Evolutionary conservation across 164 flowering plant species (phyloP), one percentile per base, ranked within the genome.

Genomic region (Vitis amurensis): DNA sequence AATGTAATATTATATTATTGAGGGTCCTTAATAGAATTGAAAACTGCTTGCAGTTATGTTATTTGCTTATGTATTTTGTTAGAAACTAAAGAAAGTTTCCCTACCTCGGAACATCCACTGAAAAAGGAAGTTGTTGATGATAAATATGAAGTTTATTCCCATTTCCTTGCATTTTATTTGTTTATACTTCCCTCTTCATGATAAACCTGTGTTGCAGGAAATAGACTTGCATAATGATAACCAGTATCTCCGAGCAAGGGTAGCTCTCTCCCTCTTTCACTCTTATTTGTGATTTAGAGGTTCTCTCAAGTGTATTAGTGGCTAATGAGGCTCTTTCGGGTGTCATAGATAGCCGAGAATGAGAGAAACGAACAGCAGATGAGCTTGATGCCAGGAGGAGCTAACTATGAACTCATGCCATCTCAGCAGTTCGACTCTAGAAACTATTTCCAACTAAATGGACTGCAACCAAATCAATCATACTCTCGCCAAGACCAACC

Each of bases 221-320:
- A 72, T 84, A 27, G 97, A 88, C 48, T 82, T 94, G 85, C 93
- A 90, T 67, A 88, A 92, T 75, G 86, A 84, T 65, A 94, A 92
- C 73, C 90, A 89, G 81, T 88, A 82, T 73, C 97, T 94, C 23
- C 83, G 97, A 74, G 87, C 97, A 49, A 91, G 85, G 94, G 97
- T 93, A 12, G 61, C 11, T 59, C 44, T 72, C 71, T 74, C 50
- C 66, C 59, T 64, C 70, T 16, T 56, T 19, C 44, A 48, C 15
- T 61, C 11, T 58, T 13, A 13, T 7, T 16, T 30, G 14, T 15
- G 19, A n/a, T 11, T 13, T 11, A 16, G 27, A 51, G n/a, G 50
- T 8, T 3, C 4, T 17, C 15, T 37, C 44, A 37, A 37, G 44
- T 37, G 44, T 37, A 37, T 37, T 37, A 37, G 44, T 37, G 6